Conservation (phyloP, 1,139 yeast genomes). For the Hyphopichia buzzinii region DNA sequence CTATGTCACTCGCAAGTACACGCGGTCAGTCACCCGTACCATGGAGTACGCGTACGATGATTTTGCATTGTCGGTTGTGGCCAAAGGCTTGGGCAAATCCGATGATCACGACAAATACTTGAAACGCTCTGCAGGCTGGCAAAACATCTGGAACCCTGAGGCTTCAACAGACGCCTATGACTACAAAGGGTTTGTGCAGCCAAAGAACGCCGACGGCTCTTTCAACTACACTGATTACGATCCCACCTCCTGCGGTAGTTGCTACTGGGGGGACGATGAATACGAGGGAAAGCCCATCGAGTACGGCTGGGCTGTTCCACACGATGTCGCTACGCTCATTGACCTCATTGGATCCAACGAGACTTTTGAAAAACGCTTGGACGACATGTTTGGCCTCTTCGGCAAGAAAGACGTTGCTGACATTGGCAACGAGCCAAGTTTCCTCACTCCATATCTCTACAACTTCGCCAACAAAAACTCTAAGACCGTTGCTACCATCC, state of each 20-base stretch:
- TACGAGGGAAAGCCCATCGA: slow-evolving; percentile 30
- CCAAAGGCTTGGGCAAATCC: slow-evolving; percentile 25
- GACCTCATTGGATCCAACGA: slow-evolving; percentile 26
- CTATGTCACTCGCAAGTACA: slow-evolving; percentile 26
- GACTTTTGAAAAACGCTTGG: slow-evolving; percentile 25
- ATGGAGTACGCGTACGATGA: slow-evolving; percentile 40
- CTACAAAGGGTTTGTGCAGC: slow-evolving; percentile 35
- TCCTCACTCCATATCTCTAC: slow-evolving; percentile 30
- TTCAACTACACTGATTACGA: slow-evolving; percentile 23
- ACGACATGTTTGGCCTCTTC: slow-evolving; percentile 33
- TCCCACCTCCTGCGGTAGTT: slow-evolving; percentile 28
- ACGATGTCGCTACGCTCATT: slow-evolving; percentile 28
- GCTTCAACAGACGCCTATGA: slow-evolving; percentile 16
- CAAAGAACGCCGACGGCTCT: slow-evolving; percentile 27
- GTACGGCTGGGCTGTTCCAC: slow-evolving; percentile 35
- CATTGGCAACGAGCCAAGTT: slow-evolving; percentile 36
- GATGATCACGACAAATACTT: slow-evolving; percentile 27
- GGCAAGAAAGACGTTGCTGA: slow-evolving; percentile 26
- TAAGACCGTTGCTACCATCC: slow-evolving; percentile 30
- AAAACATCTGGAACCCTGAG: slow-evolving; percentile 34
- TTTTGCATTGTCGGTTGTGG: slow-evolving; percentile 33
- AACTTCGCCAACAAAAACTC: slow-evolving; percentile 26
- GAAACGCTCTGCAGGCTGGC: slow-evolving; percentile 35
- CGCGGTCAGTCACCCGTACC: slow-evolving; percentile 35
- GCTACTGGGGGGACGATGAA: slow-evolving; percentile 31